Evolutionary conservation across 495 filamentous ascomycete species (phyloP), one percentile per base, ranked within the genome.

Genomic region (Immersiella caudata): DNA sequence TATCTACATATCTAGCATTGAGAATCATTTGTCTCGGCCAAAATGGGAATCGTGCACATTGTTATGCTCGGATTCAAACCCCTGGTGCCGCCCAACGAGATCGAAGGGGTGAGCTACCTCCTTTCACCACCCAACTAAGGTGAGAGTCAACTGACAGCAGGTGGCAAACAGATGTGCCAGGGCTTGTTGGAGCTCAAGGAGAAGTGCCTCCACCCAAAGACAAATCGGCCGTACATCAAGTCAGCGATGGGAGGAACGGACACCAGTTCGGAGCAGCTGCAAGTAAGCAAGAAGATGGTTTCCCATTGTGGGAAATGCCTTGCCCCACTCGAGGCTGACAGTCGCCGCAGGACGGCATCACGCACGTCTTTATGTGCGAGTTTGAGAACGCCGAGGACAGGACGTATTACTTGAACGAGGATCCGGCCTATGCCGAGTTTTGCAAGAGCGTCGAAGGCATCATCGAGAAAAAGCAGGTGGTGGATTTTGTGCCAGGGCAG

Each of bases 281-380:
- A 55, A 14, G 52, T 55, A 55, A 46, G 40, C 40, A 2, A 46
- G 40, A 4, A 8, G 49, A 22, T 52, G 49, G 14, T 55, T 22
- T 6, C n/a, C n/a, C n/a, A n/a, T 55, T 2, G n/a, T 22, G 52
- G 49, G 8, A 55, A 21, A 55, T 22, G 24, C 20, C 24, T 24
- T 24, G 52, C 16, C 18, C 6, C 6, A 5, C 16, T n/a, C n/a
- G 16, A n/a, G 20, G 52, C 20, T 55, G 9, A 55, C 20, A 21
- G 52, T 7, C 1, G 6, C 20, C 6, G 24, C 24, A 55, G 52
- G 52, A 55, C 24, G 52, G 52, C 21, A 55, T 26, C 20, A 55
- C 52, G n/a, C 52, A 55, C n/a, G 52, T 55, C 24, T 55, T 55
- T 55, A n/a, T 55, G 16, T 55, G 24, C 52, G 52, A 55, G n/a